Percentiles rank a stretch among this genome's conserved stretches.
These are phyloP conservation scores for Geotrichum citri-aurantii DNA, from an alignment of 1,139 yeast species.

Conservation along the genomic window DNA sequence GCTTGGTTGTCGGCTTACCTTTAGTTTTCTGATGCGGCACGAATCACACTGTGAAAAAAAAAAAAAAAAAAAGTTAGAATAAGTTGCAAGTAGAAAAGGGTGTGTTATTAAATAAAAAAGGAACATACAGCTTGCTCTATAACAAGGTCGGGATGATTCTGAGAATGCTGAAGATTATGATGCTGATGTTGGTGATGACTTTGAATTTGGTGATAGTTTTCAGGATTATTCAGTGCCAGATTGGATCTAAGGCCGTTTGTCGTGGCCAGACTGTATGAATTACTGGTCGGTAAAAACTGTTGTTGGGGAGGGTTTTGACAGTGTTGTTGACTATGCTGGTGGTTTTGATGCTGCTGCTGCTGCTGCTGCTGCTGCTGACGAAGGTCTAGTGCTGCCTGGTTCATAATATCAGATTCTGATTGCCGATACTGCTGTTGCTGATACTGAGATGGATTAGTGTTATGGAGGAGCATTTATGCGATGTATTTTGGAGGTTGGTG, in stretches of 20 bases:
- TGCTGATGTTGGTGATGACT: constrained; percentile 44
- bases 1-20: constrained; percentile 19
- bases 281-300: neutral
- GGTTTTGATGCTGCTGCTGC: constrained; percentile 41
- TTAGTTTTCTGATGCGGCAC: constrained; percentile 45
- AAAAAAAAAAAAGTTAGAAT: neutral
- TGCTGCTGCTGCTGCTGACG: constrained; percentile 57
- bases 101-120: neutral
- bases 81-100: neutral
- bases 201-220: neutral
- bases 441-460: constrained; percentile 26
- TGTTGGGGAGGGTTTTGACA: neutral
- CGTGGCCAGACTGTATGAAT: neutral
- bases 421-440: constrained; percentile 22
- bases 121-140: constrained; percentile 18
- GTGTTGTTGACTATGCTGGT: constrained; percentile 39
- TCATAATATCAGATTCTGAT: neutral
- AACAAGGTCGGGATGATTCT: constrained; percentile 37
- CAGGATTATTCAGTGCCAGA: neutral
- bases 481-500: constrained; percentile 44
- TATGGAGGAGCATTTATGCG: constrained; percentile 48
- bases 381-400: constrained; percentile 29
- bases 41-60: constrained; percentile 41
- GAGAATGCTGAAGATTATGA: constrained; percentile 55
- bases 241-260: neutral